These are phyloP conservation scores for Yamadazyma mexicana DNA, from an alignment of 1,139 yeast genomes.

Conservation along the genomic window DNA sequence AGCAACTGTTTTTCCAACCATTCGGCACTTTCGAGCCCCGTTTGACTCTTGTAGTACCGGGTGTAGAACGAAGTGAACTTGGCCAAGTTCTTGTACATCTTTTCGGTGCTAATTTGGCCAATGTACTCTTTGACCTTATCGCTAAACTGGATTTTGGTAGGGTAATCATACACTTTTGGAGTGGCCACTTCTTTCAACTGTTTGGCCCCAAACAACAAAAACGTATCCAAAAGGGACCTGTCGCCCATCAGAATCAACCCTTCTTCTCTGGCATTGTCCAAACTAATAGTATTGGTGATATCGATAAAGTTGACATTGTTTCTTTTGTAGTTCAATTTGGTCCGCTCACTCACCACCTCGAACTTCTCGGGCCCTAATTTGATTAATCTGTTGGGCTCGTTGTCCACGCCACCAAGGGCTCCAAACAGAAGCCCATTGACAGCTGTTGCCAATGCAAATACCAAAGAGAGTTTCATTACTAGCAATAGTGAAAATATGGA, in stretches of 20 bases:
- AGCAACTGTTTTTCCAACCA: conserved; percentile 63
- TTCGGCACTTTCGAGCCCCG: conserved; percentile 69
- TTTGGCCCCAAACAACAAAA: conserved; percentile 30
- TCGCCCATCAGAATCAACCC: conserved; percentile 26
- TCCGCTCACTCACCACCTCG: conserved; percentile 51
- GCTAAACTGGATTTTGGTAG: conserved; percentile 40
- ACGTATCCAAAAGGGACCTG: conserved; percentile 11
- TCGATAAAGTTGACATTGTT: conserved; percentile 66
- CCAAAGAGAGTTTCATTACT: neutral
- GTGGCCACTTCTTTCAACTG: conserved; percentile 24
- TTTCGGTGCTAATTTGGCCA: conserved; percentile 40
- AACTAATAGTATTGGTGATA: conserved; percentile 49
- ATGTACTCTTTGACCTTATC: conserved; percentile 43
- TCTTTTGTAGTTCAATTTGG: conserved; percentile 55
- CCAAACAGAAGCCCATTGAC: conserved; percentile 6
- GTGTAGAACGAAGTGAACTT: conserved; percentile 70
- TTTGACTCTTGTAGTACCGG: conserved; percentile 74
- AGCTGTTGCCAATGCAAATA: neutral
- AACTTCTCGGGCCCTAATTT: conserved; percentile 41
- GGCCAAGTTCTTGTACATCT: conserved; percentile 56
- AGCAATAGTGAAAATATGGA: too few species aligned
- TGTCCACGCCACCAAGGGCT: conserved; percentile 10
- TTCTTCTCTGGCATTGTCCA: conserved; percentile 29
- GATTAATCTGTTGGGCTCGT: conserved; percentile 26
- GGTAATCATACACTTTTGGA: conserved; percentile 50